phyloP scores from a whole-genome alignment of 352 stramenopile genomes.

The Globisporangium spiculum region DNA sequence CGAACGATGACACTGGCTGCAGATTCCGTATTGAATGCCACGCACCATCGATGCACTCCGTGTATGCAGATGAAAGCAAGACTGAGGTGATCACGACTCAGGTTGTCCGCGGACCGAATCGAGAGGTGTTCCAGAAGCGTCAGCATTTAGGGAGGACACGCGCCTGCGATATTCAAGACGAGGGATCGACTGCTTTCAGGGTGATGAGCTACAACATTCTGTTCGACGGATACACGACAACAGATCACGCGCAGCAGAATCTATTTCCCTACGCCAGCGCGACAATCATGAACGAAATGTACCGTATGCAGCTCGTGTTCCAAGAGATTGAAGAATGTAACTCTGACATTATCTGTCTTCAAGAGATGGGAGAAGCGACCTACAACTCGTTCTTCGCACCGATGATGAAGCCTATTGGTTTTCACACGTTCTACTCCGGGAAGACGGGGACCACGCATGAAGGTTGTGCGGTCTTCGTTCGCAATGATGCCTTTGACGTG shows the following conservation, averaged over 20 bases:
- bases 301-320: slow-evolving; percentile 72
- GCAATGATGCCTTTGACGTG: slow-evolving; percentile 40
- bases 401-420: slow-evolving; percentile 50
- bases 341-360: slow-evolving; percentile 61
- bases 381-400: slow-evolving; percentile 58
- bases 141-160: slow-evolving; percentile 19
- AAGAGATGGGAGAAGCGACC: slow-evolving; percentile 67
- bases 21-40: slow-evolving; percentile 56
- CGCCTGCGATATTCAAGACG: slow-evolving; percentile 5
- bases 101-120: slow-evolving; percentile 44
- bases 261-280: slow-evolving; percentile 61
- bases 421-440: slow-evolving; percentile 47
- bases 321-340: slow-evolving; percentile 69
- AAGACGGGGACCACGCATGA: slow-evolving; percentile 72
- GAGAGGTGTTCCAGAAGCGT: slow-evolving; percentile 48
- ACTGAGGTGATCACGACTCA: slow-evolving; percentile 28
- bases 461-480: slow-evolving; percentile 62
- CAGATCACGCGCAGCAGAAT: slow-evolving; percentile 44
- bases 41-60: slow-evolving; percentile 31
- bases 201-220: slow-evolving; percentile 86
- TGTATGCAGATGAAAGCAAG: slow-evolving; percentile 38
- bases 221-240: slow-evolving; percentile 69
- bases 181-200: slow-evolving; percentile 32
- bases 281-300: slow-evolving; percentile 49
- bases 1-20: slow-evolving; percentile 34